phyloP scores from a whole-genome alignment of 306 rosid genomes.

The Hippophae gyantsensis region DNA sequence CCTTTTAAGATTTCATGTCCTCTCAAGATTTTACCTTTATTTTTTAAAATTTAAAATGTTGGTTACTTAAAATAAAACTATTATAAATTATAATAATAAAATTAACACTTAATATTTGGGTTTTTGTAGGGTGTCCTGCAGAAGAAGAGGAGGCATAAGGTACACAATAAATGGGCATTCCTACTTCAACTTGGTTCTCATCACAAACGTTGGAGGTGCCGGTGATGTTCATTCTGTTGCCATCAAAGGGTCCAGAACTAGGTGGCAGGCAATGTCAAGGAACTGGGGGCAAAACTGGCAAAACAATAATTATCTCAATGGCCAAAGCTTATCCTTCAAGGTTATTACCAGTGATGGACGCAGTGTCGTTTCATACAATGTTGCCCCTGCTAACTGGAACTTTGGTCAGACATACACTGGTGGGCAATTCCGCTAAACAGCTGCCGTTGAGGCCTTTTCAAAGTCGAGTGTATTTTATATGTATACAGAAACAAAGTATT shows the following conservation, averaged over 20 bases:
- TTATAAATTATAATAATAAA: too few species aligned
- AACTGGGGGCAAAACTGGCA: constrained; percentile 99
- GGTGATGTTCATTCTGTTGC: constrained; percentile 80
- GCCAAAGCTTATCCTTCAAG: constrained; percentile 83
- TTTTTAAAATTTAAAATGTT: too few species aligned
- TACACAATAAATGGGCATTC: constrained; percentile 93
- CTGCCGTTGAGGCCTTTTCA: too few species aligned
- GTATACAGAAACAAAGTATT: background rate
- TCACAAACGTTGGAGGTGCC: constrained; percentile 97
- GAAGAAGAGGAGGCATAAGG: constrained; percentile 90
- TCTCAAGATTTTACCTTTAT: too few species aligned
- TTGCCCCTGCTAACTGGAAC: constrained; percentile 77
- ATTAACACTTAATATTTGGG: background rate
- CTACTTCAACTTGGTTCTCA: constrained; percentile 81
- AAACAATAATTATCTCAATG: constrained; percentile 78
- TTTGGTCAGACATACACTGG: constrained; percentile 91
- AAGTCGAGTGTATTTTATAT: too few species aligned
- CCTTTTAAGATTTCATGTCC: too few species aligned
- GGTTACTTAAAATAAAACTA: too few species aligned
- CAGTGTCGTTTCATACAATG: constrained; percentile 54
- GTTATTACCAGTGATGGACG: constrained; percentile 81
- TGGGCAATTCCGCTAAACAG: constrained; percentile 58
- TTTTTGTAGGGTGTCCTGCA: constrained; percentile 65
- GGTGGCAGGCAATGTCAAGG: constrained; percentile 86
- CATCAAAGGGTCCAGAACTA: constrained; percentile 69